Evolutionary conservation across 176 grass and related monocot species (phyloP), one percentile per base, ranked within the genome.

Genomic region (Guadua angustifolia): DNA sequence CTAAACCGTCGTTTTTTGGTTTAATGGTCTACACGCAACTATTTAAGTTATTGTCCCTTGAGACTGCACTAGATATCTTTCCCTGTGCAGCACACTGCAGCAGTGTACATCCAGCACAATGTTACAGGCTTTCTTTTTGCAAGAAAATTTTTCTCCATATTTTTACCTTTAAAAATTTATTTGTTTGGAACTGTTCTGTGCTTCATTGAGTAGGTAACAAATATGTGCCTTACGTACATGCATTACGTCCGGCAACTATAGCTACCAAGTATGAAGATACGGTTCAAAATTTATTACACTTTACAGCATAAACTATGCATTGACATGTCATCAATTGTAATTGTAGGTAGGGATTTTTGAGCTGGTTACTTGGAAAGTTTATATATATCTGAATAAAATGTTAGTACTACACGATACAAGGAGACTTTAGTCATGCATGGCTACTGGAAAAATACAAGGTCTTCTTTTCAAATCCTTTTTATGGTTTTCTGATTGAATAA

Each of bases 251-350:
- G 55, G 56, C 79, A 43, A 76, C 46, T 69, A 26, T 69, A 26
- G 16, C 18, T 49, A 33, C 38, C 51, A 69, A 44, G 69, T 44
- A 56, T 24, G 35, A 45, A 16, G 2, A 18, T 73, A 74, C 77
- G 57, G 45, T n/a, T 18, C 45, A 10, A 66, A 86, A 66, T 73
- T 80, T 40, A 57, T 80, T 29, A 32, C 35, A 73, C 71, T 5
- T 3, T 65, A 77, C 72, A 80, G 57, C 72, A 86, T 18, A 35
- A 15, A 77, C 17, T 47, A 50, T 71, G 73, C 78, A 80, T 29
- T 62, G 56, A 68, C 39, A 12, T 66, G 13, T 22, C 56, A 49
- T 9, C 15, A 43, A 55, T 73, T 55, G 71, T 49, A 80, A 80
- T 15, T 51, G 46, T 56, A 74, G 24, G 22, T 74, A 57, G 46